A percentile compares a stretch with the other conserved stretches of the same genome.
These are phyloP conservation scores for Lasiodiplodia sp. DNA, from an alignment of 2,329 filamentous ascomycete species.

Conservation along the genomic window DNA sequence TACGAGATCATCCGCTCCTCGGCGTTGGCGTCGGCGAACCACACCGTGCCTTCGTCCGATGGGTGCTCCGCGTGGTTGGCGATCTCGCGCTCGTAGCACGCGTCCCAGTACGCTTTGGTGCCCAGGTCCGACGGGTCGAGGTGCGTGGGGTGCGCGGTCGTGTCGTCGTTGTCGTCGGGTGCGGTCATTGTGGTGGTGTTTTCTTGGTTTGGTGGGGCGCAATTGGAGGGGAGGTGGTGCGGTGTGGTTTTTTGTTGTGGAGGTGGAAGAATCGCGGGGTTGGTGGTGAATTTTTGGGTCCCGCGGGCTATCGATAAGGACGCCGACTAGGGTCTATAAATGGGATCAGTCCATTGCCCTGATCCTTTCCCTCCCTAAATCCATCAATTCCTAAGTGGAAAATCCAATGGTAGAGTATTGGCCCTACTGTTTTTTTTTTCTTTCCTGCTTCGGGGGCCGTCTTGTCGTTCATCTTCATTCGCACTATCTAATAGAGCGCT, in stretches of 20 bases:
- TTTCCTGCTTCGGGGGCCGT: neutral
- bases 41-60: conserved; percentile 84
- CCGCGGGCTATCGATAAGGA: neutral
- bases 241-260: neutral
- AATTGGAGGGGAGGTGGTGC: neutral
- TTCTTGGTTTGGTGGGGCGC: neutral
- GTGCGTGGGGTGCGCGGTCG: conserved; percentile 33
- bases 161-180: neutral
- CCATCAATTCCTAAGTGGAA: no score
- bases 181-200: neutral
- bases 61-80: conserved; percentile 75
- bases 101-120: conserved; percentile 73
- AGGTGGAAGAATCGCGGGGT: neutral
- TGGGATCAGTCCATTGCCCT: neutral
- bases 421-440: no score
- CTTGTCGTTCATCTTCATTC: no score
- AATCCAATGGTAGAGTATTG: no score
- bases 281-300: conserved; percentile 5
- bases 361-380: no score
- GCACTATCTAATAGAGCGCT: neutral
- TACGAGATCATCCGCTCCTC: conserved; percentile 80
- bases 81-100: conserved; percentile 74
- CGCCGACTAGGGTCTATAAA: neutral
- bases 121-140: conserved; percentile 82
- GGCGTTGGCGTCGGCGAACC: conserved; percentile 94